Conservation (phyloP, 768 basidiomycete genomes). For the Naematelia encephala region DNA sequence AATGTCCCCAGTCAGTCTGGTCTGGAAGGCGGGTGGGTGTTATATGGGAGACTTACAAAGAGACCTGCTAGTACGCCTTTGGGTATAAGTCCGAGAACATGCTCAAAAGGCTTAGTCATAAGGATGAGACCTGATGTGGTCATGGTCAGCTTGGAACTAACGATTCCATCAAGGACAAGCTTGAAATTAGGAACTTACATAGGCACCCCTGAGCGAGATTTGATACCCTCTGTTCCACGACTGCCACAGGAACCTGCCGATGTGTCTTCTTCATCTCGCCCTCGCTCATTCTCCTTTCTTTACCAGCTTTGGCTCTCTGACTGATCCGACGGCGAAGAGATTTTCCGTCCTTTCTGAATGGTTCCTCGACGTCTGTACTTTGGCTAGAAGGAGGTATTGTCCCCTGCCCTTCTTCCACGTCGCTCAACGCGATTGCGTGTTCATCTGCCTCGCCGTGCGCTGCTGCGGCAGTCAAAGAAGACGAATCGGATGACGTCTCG, state of each 20-base stretch:
- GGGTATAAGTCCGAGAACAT: slow-evolving; percentile 73
- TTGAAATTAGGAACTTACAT: slow-evolving; percentile 51
- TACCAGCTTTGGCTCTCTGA: not conserved
- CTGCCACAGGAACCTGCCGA: slow-evolving; percentile 55
- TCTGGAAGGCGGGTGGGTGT: not conserved
- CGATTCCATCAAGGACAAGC: not conserved
- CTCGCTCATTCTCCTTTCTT: slow-evolving; percentile 12
- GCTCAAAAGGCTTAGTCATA: slow-evolving; percentile 76
- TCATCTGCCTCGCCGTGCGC: slow-evolving; percentile 7
- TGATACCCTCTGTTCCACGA: slow-evolving; percentile 90
- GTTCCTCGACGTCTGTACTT: too few relatives aligned
- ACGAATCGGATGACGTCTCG: slow-evolving; percentile 18
- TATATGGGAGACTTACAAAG: slow-evolving; percentile 60
- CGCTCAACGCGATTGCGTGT: slow-evolving; percentile 16
- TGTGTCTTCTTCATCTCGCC: slow-evolving; percentile 18
- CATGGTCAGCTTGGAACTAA: not conserved
- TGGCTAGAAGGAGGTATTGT: too few relatives aligned
- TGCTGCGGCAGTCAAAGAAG: slow-evolving; percentile 13
- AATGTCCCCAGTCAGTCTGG: slow-evolving; percentile 14
- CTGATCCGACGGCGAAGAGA: not conserved
- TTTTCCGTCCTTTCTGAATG: too few relatives aligned
- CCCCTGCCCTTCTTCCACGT: slow-evolving; percentile 21
- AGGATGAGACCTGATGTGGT: slow-evolving; percentile 59
- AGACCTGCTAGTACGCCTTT: slow-evolving; percentile 72
- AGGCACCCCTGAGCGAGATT: slow-evolving; percentile 80